A percentile compares a stretch with the other conserved stretches of the same genome.
Evolutionary conservation across 768 basidiomycete species (phyloP).

Genomic region (Lentinula boryana): DNA sequence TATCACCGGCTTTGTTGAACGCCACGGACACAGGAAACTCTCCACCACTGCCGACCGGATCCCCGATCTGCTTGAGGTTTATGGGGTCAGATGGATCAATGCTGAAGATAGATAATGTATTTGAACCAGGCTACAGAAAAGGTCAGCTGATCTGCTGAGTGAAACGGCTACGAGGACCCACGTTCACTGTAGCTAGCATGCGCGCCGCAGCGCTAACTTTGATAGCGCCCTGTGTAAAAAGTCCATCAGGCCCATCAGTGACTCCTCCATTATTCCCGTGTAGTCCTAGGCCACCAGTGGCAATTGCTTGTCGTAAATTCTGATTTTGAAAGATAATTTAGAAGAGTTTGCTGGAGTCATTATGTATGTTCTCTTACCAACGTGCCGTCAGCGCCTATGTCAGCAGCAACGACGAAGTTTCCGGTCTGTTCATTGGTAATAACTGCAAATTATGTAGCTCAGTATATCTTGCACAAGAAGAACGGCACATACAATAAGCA

Average conservation of each 20-base stretch:
- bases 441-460: slow-evolving; percentile 15
- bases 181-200: slow-evolving; percentile 17
- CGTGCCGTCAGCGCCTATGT: slow-evolving; percentile 23
- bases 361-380: slow-evolving; percentile 14
- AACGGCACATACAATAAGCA: slow-evolving; percentile 15
- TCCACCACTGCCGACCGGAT: slow-evolving; percentile 27
- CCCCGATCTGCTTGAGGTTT: slow-evolving; percentile 22
- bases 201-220: slow-evolving; percentile 12
- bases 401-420: slow-evolving; percentile 26
- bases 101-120: slow-evolving; percentile 28
- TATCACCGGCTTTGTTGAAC: slow-evolving; percentile 23
- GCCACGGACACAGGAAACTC: slow-evolving; percentile 33
- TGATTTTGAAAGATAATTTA: background rate
- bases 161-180: background rate
- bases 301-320: slow-evolving; percentile 11
- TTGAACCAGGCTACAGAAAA: slow-evolving; percentile 28
- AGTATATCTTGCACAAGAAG: background rate
- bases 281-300: slow-evolving; percentile 14
- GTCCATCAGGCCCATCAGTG: slow-evolving; percentile 16
- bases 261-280: slow-evolving; percentile 15
- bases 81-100: slow-evolving; percentile 27
- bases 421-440: slow-evolving; percentile 29
- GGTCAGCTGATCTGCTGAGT: background rate
- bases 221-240: slow-evolving; percentile 21
- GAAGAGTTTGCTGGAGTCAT: background rate